These are phyloP conservation scores for Lactarius hatsudake DNA, from an alignment of 768 basidiomycete species.

Conservation along the genomic window DNA sequence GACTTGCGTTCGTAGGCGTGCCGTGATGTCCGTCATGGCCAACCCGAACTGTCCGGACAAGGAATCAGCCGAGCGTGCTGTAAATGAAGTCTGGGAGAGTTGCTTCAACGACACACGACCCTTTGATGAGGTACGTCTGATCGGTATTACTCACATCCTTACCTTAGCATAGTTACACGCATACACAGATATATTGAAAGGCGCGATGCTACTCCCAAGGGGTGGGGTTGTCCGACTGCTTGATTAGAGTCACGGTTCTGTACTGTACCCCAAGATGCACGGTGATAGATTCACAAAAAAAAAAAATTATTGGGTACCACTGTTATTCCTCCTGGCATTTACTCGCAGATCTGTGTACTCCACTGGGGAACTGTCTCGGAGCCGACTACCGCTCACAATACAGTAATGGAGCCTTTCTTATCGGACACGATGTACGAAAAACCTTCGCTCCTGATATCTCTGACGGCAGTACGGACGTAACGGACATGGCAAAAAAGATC, in stretches of 20 bases:
- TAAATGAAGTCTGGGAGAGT: conserved; percentile 97
- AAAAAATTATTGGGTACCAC: neutral
- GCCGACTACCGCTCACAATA: no score
- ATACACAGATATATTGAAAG: conserved; percentile 12
- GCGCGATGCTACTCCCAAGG: neutral
- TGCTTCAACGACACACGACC: conserved; percentile 95
- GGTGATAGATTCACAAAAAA: neutral
- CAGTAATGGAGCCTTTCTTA: neutral
- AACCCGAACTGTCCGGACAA: conserved; percentile 79
- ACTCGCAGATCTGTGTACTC: neutral
- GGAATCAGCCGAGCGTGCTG: conserved; percentile 79
- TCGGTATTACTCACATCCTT: neutral
- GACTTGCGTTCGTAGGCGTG: conserved; percentile 89
- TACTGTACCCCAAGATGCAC: neutral
- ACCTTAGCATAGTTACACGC: neutral
- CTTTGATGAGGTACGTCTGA: conserved; percentile 80
- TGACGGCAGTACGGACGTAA: no score
- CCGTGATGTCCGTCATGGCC: conserved; percentile 72
- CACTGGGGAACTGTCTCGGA: neutral
- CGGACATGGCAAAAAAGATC: no score
- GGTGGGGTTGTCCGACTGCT: neutral
- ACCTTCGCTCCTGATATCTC: neutral
- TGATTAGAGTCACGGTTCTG: neutral
- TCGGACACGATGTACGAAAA: neutral
- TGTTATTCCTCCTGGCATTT: neutral